phyloP scores from a whole-genome alignment of 2,329 filamentous ascomycete species.

The Pseudocercospora macadamiae region DNA sequence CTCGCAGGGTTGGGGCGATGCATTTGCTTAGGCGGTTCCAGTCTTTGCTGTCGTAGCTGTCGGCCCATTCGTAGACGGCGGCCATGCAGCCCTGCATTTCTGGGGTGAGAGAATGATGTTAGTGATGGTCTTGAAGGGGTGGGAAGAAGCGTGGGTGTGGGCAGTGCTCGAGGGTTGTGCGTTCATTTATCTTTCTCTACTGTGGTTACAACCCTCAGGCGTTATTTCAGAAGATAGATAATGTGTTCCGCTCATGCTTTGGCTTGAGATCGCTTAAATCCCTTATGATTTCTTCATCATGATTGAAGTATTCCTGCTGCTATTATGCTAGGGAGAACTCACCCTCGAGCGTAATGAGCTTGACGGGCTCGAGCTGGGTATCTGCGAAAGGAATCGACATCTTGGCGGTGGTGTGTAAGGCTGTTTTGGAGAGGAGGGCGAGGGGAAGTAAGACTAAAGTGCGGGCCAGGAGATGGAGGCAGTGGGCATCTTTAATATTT shows the following conservation, averaged over 20 bases:
- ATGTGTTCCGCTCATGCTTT: neutral
- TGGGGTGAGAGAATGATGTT: slow-evolving; percentile 16
- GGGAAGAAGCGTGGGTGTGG: neutral
- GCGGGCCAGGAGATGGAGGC: neutral
- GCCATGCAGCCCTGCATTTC: slow-evolving; percentile 45
- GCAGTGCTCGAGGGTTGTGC: neutral
- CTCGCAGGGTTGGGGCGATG: slow-evolving; percentile 64
- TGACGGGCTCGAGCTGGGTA: slow-evolving; percentile 37
- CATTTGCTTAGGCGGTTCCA: slow-evolving; percentile 63
- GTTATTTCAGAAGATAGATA: slow-evolving; percentile 2
- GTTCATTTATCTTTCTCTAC: neutral
- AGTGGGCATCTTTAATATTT: slow-evolving; percentile 7
- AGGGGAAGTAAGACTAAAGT: neutral
- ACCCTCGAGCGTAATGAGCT: slow-evolving; percentile 40
- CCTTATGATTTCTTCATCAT: slow-evolving; percentile 11
- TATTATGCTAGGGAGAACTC: too few species aligned
- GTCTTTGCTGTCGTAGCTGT: slow-evolving; percentile 69
- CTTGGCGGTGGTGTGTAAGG: slow-evolving; percentile 2
- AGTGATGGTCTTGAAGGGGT: neutral
- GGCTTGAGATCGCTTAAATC: slow-evolving; percentile 10
- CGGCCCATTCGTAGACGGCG: slow-evolving; percentile 63
- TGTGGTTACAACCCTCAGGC: neutral
- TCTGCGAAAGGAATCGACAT: slow-evolving; percentile 26
- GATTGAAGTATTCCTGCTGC: neutral
- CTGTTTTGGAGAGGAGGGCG: neutral